Evolutionary conservation across 2,329 filamentous ascomycete species (phyloP).

Genomic region (Botrytis squamosa): DNA sequence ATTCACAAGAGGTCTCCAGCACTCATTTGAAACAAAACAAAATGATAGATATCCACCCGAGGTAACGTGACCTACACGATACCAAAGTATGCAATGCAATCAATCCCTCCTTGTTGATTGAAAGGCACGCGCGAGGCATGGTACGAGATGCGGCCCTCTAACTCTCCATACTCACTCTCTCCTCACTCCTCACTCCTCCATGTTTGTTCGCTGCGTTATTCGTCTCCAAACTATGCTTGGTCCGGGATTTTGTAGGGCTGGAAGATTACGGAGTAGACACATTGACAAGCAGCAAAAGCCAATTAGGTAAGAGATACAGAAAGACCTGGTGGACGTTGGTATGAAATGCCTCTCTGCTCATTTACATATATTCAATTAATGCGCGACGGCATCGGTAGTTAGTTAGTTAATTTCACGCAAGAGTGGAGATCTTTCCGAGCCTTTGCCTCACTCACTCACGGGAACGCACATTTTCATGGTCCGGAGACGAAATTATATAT

Average conservation of each 20-base stretch:
- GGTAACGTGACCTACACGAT: not conserved
- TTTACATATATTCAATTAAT: not conserved
- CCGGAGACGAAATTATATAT: slow-evolving; percentile 15
- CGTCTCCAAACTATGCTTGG: not conserved
- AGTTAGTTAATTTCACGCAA: not conserved
- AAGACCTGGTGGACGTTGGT: not conserved
- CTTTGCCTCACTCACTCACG: not conserved
- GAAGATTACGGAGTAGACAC: not conserved
- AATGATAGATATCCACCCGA: not conserved
- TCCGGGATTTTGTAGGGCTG: slow-evolving; percentile 1
- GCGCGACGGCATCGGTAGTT: not conserved
- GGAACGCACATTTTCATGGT: not conserved
- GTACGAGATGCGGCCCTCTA: not conserved
- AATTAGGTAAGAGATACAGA: not conserved
- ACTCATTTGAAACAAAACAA: not conserved
- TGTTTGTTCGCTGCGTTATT: not conserved
- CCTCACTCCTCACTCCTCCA: not conserved
- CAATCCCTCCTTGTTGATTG: not conserved
- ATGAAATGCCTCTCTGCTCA: not conserved
- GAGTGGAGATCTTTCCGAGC: slow-evolving; percentile 6
- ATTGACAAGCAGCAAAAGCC: not conserved
- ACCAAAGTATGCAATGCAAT: not conserved
- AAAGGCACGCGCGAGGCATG: not conserved
- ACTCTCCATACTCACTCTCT: not conserved
- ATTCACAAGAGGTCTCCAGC: too few species aligned